Conservation (phyloP, 2,329 filamentous ascomycete genomes). For the Sclerotinia glacialis region DNA sequence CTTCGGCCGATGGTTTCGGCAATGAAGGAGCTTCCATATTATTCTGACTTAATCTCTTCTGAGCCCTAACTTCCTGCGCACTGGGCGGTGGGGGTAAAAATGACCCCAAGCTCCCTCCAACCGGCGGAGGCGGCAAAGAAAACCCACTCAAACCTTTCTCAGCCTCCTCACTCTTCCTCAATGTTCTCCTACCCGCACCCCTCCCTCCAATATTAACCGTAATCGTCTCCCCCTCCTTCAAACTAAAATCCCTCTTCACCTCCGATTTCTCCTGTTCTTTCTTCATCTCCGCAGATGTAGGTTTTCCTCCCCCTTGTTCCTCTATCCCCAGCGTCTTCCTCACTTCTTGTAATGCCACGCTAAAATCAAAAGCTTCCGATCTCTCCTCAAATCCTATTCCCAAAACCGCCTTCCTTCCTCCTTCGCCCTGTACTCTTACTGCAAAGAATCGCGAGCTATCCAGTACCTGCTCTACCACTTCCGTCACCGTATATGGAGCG, state of each 20-base stretch:
- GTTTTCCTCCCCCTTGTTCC: constrained; percentile 40
- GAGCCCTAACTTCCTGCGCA: constrained; percentile 58
- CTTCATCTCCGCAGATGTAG: constrained; percentile 30
- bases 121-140: constrained; percentile 66
- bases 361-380: constrained; percentile 81
- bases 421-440: constrained; percentile 71
- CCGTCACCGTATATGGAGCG: constrained; percentile 67
- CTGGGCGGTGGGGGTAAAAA: constrained; percentile 67
- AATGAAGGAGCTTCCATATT: constrained; percentile 42
- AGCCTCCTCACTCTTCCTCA: constrained; percentile 32
- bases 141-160: constrained; percentile 46
- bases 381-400: constrained; percentile 87
- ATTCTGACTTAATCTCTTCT: constrained; percentile 53
- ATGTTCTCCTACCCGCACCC: constrained; percentile 33
- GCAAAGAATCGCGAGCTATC: constrained; percentile 86
- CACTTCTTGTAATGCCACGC: constrained; percentile 75
- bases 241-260: constrained; percentile 71
- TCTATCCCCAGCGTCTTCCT: constrained; percentile 66
- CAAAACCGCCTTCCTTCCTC: constrained; percentile 72
- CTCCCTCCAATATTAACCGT: constrained; percentile 70
- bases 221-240: constrained; percentile 89
- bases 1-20: constrained; percentile 46
- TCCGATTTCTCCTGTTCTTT: constrained; percentile 41
- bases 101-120: constrained; percentile 38
- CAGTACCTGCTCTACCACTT: constrained; percentile 70